Evolutionary conservation across 2,329 filamentous ascomycete species (phyloP).

Genomic region (Epichloe uncinata): DNA sequence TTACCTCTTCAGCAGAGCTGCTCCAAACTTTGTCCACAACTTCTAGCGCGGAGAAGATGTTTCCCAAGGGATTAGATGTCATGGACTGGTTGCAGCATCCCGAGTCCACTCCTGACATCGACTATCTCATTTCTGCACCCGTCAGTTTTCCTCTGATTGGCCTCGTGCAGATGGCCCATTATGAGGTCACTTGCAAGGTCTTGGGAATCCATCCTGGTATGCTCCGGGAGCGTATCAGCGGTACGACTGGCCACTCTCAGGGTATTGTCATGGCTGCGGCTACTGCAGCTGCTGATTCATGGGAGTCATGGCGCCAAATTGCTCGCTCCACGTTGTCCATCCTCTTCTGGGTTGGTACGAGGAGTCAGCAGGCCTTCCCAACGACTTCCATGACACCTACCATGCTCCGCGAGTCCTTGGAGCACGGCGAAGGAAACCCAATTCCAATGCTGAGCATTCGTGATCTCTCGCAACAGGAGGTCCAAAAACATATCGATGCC

Average conservation of each 20-base stretch:
- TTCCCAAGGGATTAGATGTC: constrained; percentile 91
- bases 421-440: constrained; percentile 87
- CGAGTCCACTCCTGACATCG: constrained; percentile 81
- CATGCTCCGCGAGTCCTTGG: constrained; percentile 82
- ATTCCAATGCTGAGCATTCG: constrained; percentile 98
- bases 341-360: constrained; percentile 96
- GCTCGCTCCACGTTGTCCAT: constrained; percentile 74
- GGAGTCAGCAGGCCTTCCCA: constrained; percentile 95
- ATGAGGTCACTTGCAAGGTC: constrained; percentile 84
- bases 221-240: constrained; percentile 69
- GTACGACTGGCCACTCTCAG: constrained; percentile 92
- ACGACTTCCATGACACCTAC: constrained; percentile 84
- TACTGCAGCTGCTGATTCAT: constrained; percentile 79
- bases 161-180: constrained; percentile 90
- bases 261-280: constrained; percentile 88
- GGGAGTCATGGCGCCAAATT: constrained; percentile 80
- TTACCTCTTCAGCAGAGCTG: constrained; percentile 69
- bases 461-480: constrained; percentile 73
- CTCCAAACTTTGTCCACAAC: constrained; percentile 77
- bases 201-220: constrained; percentile 82
- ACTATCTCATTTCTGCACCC: constrained; percentile 87
- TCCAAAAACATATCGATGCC: constrained; percentile 92
- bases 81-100: constrained; percentile 84
- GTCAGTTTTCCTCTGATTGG: constrained; percentile 95
- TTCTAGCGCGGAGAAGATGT: constrained; percentile 83